Conservation (phyloP, 2,329 filamentous ascomycete species). For the Phialophora expanda region DNA sequence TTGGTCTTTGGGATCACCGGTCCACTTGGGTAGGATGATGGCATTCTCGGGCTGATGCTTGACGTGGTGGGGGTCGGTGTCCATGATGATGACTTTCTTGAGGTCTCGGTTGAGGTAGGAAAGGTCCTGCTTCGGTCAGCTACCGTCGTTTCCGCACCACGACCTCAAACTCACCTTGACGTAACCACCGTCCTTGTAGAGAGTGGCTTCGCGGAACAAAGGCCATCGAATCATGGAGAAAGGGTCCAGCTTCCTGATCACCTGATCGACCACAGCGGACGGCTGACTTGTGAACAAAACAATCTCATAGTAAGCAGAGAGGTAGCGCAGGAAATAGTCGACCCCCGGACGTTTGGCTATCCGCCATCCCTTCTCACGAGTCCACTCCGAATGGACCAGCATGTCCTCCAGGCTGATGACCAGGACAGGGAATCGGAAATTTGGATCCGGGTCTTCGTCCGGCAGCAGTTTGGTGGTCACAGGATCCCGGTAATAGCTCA, state of each 20-base stretch:
- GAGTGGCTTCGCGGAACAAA: constrained; percentile 93
- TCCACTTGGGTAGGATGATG: constrained; percentile 89
- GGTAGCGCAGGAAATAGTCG: constrained; percentile 96
- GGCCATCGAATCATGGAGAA: constrained; percentile 96
- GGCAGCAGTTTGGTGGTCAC: constrained; percentile 91
- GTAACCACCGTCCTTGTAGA: constrained; percentile 94
- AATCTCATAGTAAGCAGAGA: constrained; percentile 97
- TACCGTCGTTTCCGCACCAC: constrained; percentile 4
- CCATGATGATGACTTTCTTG: constrained; percentile 92
- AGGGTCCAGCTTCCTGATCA: constrained; percentile 91
- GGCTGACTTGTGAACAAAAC: constrained; percentile 94
- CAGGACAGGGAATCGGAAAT: constrained; percentile 82
- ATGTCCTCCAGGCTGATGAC: constrained; percentile 93
- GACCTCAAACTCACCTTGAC: constrained; percentile 71
- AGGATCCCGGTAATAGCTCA: constrained; percentile 94
- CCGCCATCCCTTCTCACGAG: constrained; percentile 90
- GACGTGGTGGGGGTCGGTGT: constrained; percentile 81
- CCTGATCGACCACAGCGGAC: constrained; percentile 79
- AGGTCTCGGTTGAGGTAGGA: constrained; percentile 95
- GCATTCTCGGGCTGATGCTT: constrained; percentile 95
- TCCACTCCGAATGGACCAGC: constrained; percentile 93
- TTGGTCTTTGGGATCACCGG: constrained; percentile 78
- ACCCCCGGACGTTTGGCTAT: constrained; percentile 92
- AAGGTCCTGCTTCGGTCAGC: constrained; percentile 70
- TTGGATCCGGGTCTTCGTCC: constrained; percentile 67